These are phyloP conservation scores for Capsicum chinense DNA, from an alignment of 257 asterid species.

Conservation along the genomic window DNA sequence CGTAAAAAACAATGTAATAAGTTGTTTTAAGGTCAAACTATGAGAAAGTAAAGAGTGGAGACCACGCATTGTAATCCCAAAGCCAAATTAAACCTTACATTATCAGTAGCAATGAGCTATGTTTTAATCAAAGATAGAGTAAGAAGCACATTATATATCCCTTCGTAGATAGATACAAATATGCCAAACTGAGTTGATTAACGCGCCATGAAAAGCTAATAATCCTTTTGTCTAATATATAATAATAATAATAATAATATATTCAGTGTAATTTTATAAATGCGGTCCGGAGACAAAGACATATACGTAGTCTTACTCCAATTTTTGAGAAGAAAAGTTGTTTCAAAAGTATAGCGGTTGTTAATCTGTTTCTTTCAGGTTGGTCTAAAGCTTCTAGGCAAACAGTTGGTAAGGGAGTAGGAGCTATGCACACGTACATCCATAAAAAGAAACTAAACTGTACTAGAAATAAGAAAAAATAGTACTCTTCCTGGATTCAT, in stretches of 20 bases:
- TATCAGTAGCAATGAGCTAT: not conserved
- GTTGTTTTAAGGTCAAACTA: not conserved
- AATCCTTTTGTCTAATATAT: too few relatives aligned
- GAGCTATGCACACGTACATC: constrained; percentile 16
- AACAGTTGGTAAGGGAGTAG: constrained; percentile 26
- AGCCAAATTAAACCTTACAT: not conserved
- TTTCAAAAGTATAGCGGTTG: not conserved
- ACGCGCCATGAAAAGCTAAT: too few relatives aligned
- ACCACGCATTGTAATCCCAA: not conserved
- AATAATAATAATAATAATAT: not conserved
- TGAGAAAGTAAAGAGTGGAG: not conserved
- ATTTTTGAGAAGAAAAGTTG: too few relatives aligned
- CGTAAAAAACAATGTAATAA: not conserved
- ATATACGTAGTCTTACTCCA: too few relatives aligned
- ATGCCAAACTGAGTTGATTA: too few relatives aligned
- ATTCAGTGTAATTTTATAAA: not conserved
- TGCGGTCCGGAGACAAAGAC: too few relatives aligned
- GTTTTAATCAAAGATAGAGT: constrained; percentile 2
- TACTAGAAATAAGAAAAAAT: constrained; percentile 17
- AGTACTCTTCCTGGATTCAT: not conserved
- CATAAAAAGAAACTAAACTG: not conserved
- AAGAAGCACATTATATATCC: not conserved
- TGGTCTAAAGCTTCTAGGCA: constrained; percentile 31
- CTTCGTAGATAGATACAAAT: too few relatives aligned
- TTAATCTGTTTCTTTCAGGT: constrained; percentile 43